These are phyloP conservation scores for Russula abietina DNA, from an alignment of 768 basidiomycete genomes.

Conservation along the genomic window DNA sequence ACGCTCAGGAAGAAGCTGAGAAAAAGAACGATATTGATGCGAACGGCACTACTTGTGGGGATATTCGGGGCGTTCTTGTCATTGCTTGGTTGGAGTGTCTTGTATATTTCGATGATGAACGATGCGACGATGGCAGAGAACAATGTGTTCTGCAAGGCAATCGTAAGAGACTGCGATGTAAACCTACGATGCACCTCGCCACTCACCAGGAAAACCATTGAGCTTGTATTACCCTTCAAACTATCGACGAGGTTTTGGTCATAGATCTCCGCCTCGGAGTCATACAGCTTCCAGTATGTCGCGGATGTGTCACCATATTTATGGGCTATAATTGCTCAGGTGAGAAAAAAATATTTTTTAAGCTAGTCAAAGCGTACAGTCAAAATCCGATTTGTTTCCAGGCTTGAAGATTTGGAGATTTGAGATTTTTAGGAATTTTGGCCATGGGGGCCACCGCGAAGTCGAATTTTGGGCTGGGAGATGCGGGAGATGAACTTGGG, in stretches of 20 bases:
- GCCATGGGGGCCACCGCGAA: too few relatives aligned
- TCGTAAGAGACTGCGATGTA: background rate
- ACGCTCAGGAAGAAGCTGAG: slow-evolving; percentile 18
- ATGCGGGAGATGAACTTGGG: too few relatives aligned
- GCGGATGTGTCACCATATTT: slow-evolving; percentile 15
- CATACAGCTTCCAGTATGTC: slow-evolving; percentile 22
- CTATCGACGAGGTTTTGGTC: slow-evolving; percentile 18
- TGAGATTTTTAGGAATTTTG: too few relatives aligned
- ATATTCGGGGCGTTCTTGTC: background rate
- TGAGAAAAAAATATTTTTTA: background rate
- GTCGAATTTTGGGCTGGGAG: too few relatives aligned
- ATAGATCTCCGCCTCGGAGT: slow-evolving; percentile 11
- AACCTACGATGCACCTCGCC: background rate
- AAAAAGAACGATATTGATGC: slow-evolving; percentile 20
- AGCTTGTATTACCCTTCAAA: slow-evolving; percentile 19
- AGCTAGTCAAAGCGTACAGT: background rate
- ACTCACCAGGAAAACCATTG: slow-evolving; percentile 24
- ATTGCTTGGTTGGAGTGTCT: slow-evolving; percentile 10
- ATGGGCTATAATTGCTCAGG: background rate
- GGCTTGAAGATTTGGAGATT: too few relatives aligned
- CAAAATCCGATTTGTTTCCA: background rate
- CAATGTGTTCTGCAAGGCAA: slow-evolving; percentile 7
- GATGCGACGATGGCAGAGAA: slow-evolving; percentile 25
- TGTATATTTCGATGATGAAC: slow-evolving; percentile 25
- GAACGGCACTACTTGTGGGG: slow-evolving; percentile 7